These are phyloP conservation scores for Talaromyces funiculosus DNA, from an alignment of 2,329 filamentous ascomycete species.

Conservation along the genomic window DNA sequence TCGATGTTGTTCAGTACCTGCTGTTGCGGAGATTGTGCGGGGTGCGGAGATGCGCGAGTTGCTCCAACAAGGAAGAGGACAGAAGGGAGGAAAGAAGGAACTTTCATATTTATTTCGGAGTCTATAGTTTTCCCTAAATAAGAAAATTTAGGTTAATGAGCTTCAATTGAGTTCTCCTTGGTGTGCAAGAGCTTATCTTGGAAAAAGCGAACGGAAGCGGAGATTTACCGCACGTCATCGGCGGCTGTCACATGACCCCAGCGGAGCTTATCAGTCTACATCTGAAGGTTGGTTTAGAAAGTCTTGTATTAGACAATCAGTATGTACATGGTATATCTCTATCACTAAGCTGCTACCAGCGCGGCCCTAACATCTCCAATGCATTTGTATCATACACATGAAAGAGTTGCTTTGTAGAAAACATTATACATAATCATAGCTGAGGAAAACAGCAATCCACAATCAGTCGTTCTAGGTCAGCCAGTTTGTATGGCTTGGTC, in stretches of 20 bases:
- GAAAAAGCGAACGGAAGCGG: neutral
- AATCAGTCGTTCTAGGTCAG: slow-evolving; percentile 58
- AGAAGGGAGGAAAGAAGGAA: neutral
- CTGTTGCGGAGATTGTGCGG: slow-evolving; percentile 9
- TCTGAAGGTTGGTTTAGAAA: neutral
- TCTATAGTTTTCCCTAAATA: neutral
- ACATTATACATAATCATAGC: neutral
- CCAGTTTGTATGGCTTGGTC: slow-evolving; percentile 61
- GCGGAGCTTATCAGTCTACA: no score
- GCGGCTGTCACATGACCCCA: neutral
- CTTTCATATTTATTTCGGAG: neutral
- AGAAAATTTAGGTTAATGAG: neutral
- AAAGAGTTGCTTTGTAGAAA: neutral
- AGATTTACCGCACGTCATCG: neutral
- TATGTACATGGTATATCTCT: neutral
- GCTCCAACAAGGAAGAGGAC: slow-evolving; percentile 7
- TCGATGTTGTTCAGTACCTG: neutral
- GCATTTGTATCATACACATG: neutral
- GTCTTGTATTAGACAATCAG: neutral
- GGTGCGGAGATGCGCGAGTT: slow-evolving; percentile 4
- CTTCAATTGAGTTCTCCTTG: neutral
- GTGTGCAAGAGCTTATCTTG: neutral
- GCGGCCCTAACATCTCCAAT: neutral
- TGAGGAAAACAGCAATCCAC: slow-evolving; percentile 37
- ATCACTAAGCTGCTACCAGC: neutral